Conservation (phyloP, 2,329 filamentous ascomycete genomes). For the Aspergillus sp. region DNA sequence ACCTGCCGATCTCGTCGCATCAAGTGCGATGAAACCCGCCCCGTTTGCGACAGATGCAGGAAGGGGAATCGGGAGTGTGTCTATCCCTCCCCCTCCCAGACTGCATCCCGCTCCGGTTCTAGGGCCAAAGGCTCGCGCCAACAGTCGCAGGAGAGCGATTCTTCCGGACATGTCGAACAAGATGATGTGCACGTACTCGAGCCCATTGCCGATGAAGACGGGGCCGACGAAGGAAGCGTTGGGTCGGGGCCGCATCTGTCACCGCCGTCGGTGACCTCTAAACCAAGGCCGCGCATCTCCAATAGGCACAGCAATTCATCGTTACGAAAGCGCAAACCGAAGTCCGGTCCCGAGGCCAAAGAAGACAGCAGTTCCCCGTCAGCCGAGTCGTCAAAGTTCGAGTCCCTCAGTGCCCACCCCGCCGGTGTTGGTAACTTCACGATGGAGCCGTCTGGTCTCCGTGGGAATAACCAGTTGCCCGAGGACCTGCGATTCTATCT, state of each 20-base stretch:
- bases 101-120: conserved; percentile 29
- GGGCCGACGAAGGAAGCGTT: conserved; percentile 18
- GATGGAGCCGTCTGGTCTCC: conserved; percentile 14
- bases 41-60: conserved; percentile 79
- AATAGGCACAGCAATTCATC: conserved; percentile 24
- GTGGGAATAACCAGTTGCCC: conserved; percentile 30
- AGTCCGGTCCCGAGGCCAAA: conserved; percentile 23
- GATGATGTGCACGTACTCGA: conserved; percentile 32
- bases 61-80: conserved; percentile 87
- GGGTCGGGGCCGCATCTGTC: conserved; percentile 15
- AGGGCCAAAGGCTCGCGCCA: conserved; percentile 33
- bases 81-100: conserved; percentile 61
- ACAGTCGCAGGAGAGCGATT: conserved; percentile 39
- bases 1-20: conserved; percentile 85
- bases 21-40: conserved; percentile 86
- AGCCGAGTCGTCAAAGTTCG: conserved; percentile 37
- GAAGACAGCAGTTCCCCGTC: conserved; percentile 45
- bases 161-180: conserved; percentile 41
- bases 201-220: conserved; percentile 37
- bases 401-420: conserved; percentile 26
- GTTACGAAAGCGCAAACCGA: conserved; percentile 16
- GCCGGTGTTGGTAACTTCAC: conserved; percentile 19
- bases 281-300: conserved; percentile 12
- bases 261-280: conserved; percentile 12
- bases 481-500: conserved; percentile 70